These are phyloP conservation scores for Zizania palustris DNA, from an alignment of 202 grass and related monocot genomes.

Conservation along the genomic window DNA sequence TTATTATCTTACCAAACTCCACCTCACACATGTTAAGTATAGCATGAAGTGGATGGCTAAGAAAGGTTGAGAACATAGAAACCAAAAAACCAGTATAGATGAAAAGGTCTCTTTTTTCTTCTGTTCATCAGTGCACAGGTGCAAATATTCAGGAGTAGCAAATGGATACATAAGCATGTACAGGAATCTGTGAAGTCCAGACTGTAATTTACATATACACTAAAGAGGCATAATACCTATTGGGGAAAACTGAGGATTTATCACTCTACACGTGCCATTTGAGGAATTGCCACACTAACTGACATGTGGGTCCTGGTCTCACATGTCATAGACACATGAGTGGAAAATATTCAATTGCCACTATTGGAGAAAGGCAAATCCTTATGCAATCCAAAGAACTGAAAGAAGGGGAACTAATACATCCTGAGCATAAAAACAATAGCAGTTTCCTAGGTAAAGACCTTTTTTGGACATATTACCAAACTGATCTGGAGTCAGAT, in stretches of 20 bases:
- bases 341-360: not conserved
- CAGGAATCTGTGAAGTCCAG: not conserved
- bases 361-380: not conserved
- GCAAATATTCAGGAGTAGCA: constrained; percentile 11
- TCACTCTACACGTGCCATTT: not conserved
- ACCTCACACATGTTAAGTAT: constrained; percentile 19
- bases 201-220: constrained; percentile 2
- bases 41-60: constrained; percentile 13
- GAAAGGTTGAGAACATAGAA: constrained; percentile 7
- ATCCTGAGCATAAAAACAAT: not conserved
- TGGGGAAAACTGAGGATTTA: not conserved
- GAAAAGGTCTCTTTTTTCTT: constrained; percentile 32
- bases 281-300: not conserved
- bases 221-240: not conserved
- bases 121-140: not conserved
- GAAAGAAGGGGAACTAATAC: constrained; percentile 16
- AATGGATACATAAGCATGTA: constrained; percentile 37
- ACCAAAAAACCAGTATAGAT: not conserved
- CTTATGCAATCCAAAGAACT: constrained; percentile 3
- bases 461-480: not conserved
- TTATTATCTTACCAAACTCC: constrained; percentile 13
- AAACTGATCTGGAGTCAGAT: not conserved
- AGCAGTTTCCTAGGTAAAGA: not conserved
- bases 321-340: not conserved
- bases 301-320: not conserved